Percentiles rank a stretch among this genome's conserved stretches.
phyloP scores from a whole-genome alignment of 2,329 filamentous ascomycete species.

The Diaporthe vaccinii region DNA sequence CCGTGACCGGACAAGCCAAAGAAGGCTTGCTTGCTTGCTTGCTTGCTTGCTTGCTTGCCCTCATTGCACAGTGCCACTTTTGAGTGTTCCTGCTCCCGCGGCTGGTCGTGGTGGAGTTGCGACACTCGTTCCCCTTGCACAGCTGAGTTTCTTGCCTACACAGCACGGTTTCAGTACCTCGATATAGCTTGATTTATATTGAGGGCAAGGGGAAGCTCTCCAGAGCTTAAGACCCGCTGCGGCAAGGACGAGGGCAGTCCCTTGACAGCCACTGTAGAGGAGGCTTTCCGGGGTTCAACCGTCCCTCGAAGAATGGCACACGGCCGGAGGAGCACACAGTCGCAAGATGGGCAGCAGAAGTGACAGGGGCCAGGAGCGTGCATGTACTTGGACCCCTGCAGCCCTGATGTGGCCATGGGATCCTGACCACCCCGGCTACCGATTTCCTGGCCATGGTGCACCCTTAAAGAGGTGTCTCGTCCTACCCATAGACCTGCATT shows the following conservation, averaged over 20 bases:
- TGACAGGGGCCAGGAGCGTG: conserved; percentile 8
- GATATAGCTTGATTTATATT: conserved; percentile 20
- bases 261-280: background rate
- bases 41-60: conserved; percentile 7
- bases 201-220: background rate
- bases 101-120: background rate
- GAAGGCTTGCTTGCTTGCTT: background rate
- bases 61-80: conserved; percentile 7
- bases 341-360: conserved; percentile 21
- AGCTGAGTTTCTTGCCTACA: conserved; percentile 16
- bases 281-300: conserved; percentile 3
- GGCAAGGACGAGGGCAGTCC: conserved; percentile 8
- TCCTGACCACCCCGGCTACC: conserved; percentile 33
- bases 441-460: conserved; percentile 30
- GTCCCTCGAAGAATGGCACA: background rate
- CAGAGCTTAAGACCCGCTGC: conserved; percentile 3
- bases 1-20: conserved; percentile 7
- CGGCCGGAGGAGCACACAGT: conserved; percentile 3
- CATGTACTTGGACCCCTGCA: conserved; percentile 24
- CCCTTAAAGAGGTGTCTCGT: conserved; percentile 32
- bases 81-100: background rate
- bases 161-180: conserved; percentile 5
- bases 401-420: conserved; percentile 38
- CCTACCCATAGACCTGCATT: conserved; percentile 36
- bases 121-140: conserved; percentile 1